A percentile compares a stretch with the other conserved stretches of the same genome.
Evolutionary conservation across 2,329 filamentous ascomycete genomes (phyloP).

Genomic region (Incumbomyces lentus): DNA sequence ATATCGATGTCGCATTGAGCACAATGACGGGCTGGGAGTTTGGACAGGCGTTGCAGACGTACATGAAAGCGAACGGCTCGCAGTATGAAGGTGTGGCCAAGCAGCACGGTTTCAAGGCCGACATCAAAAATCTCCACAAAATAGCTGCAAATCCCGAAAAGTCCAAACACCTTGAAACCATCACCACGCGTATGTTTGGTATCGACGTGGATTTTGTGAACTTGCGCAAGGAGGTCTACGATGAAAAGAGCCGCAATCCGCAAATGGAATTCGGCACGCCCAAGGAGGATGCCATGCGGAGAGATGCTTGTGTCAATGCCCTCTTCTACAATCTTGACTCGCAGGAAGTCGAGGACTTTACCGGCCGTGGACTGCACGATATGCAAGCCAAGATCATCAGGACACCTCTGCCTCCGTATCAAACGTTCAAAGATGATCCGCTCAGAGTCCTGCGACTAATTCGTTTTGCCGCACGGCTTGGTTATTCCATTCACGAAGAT

Average conservation of each 20-base stretch:
- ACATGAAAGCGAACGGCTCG: constrained; percentile 29
- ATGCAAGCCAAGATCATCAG: constrained; percentile 63
- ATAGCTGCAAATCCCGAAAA: constrained; percentile 90
- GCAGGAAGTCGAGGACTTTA: constrained; percentile 72
- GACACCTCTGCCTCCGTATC: constrained; percentile 75
- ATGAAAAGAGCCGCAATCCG: constrained; percentile 79
- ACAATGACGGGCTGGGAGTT: constrained; percentile 41
- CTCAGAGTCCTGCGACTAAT: constrained; percentile 77
- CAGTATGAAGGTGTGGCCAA: constrained; percentile 36
- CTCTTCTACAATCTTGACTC: constrained; percentile 91
- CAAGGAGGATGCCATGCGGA: constrained; percentile 75
- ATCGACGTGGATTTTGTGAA: constrained; percentile 93
- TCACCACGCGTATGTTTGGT: constrained; percentile 73
- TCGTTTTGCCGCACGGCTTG: constrained; percentile 76
- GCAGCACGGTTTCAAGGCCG: constrained; percentile 25
- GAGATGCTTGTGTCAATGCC: constrained; percentile 90
- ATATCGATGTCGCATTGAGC: constrained; percentile 41
- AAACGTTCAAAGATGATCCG: constrained; percentile 92
- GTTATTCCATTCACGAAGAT: constrained; percentile 63
- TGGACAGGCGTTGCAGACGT: constrained; percentile 34
- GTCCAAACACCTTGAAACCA: constrained; percentile 90
- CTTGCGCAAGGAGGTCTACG: constrained; percentile 80
- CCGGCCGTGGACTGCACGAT: constrained; percentile 61
- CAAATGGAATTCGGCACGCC: constrained; percentile 89
- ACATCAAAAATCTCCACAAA: constrained; percentile 63